These are phyloP conservation scores for Exophiala aquamarina DNA, from an alignment of 2,329 filamentous ascomycete genomes.

Conservation along the genomic window DNA sequence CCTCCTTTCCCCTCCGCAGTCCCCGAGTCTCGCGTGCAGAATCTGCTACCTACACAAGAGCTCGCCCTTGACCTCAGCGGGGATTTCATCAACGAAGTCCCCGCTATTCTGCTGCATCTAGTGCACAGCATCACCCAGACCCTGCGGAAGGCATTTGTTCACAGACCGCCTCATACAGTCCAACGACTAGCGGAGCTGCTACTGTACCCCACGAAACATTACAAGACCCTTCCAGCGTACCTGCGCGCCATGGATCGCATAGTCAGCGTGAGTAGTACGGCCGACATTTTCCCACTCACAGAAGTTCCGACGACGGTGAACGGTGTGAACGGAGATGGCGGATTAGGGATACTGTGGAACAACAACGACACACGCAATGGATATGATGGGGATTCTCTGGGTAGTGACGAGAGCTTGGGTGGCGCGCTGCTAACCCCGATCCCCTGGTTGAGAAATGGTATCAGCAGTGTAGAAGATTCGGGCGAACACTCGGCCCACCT, in stretches of 20 bases:
- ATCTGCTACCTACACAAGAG: conserved; percentile 36
- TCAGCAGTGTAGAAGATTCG: conserved; percentile 31
- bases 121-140: conserved; percentile 60
- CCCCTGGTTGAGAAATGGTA: conserved; percentile 69
- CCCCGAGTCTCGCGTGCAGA: conserved; percentile 40
- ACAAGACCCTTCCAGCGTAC: conserved; percentile 78
- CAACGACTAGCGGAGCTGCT: conserved; percentile 89
- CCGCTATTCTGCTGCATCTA: conserved; percentile 63
- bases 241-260: conserved; percentile 89
- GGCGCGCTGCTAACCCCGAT: conserved; percentile 92
- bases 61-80: conserved; percentile 30
- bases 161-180: conserved; percentile 83
- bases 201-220: conserved; percentile 72
- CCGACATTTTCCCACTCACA: conserved; percentile 79
- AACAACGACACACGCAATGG: conserved; percentile 28
- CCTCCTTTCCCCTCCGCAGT: conserved; percentile 37
- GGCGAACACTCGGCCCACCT: conserved; percentile 17
- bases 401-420: conserved; percentile 84
- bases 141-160: conserved; percentile 66
- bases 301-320: conserved; percentile 53
- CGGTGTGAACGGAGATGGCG: conserved; percentile 59
- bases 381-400: conserved; percentile 48
- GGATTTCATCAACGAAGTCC: conserved; percentile 48
- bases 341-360: conserved; percentile 37
- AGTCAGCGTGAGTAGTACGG: conserved; percentile 81